Evolutionary conservation across 2,329 filamentous ascomycete species (phyloP), one percentile per base, ranked within the genome.

Genomic region (Whalleya microplaca): DNA sequence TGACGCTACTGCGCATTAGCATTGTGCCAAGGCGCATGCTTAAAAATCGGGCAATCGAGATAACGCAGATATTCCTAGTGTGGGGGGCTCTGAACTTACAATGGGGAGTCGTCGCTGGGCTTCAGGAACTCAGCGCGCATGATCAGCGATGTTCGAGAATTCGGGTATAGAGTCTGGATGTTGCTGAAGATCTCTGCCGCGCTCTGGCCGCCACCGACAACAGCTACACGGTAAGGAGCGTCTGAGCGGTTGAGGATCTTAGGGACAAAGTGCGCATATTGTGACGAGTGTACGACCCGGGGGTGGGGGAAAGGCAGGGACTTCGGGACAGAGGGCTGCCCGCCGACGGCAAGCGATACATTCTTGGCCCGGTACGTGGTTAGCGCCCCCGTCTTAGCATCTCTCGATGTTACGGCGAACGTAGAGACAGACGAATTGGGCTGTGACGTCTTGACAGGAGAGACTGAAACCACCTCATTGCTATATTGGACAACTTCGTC

Each of bases 181-280:
- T 96, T 93, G 77, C 91, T 89, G 78, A 96, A 97, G 68, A 97
- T 96, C 78, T 99, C 94, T 9, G 94, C 94, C 2, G 92, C 92
- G 72, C 91, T 96, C 78, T 99, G 94, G 1, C 95, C 94, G 45
- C 87, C 91, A 8, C 94, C 94, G 41, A 98, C 80, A 10, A 98
- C 90, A 8, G 91, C 93, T 50, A 98, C 87, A 16, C 85, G 85
- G 73, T 92, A 90, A 1, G 81, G 82, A 2, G 79, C 77, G 32
- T 79, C 75, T 53, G 77, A 73, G 63, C 86, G 80, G 55, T 71
- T 76, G 48, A 91, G 80, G 32, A 91, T 79, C 60, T 82, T 74
- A 48, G 82, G 81, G 5, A 88, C 82, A 14, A 80, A 75, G 56
- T 87, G 83, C 27, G 88, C 86, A 74, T 96, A 98, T 71, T 92